Evolutionary conservation across 2,329 filamentous ascomycete species (phyloP).

Genomic region (Penicillium sp.): DNA sequence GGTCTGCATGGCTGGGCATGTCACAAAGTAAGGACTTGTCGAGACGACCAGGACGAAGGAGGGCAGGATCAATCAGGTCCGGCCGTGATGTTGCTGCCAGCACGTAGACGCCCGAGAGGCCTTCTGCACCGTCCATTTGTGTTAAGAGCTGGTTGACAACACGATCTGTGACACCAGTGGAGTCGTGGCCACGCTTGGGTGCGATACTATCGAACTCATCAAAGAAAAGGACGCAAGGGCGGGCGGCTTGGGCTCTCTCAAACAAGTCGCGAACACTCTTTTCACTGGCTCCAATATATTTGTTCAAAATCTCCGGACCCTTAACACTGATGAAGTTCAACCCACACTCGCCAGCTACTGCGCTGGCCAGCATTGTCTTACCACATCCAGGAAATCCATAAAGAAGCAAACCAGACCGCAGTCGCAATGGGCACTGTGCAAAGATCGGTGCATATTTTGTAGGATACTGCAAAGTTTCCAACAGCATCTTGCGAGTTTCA

Average conservation of each 20-base stretch:
- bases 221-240: conserved; percentile 94
- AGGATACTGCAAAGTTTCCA: conserved; percentile 94
- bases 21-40: conserved; percentile 93
- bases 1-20: conserved; percentile 75
- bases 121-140: conserved; percentile 98
- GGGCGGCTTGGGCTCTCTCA: conserved; percentile 81
- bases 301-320: conserved; percentile 96
- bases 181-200: conserved; percentile 94
- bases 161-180: conserved; percentile 95
- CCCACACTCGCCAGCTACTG: conserved; percentile 95
- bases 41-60: conserved; percentile 84
- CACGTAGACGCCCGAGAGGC: conserved; percentile 90
- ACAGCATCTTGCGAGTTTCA: conserved; percentile 81
- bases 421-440: conserved; percentile 87
- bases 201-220: conserved; percentile 98
- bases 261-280: conserved; percentile 96
- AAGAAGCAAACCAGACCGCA: conserved; percentile 86
- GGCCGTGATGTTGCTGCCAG: conserved; percentile 90
- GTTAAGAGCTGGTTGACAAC: conserved; percentile 98
- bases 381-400: conserved; percentile 97
- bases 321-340: conserved; percentile 99
- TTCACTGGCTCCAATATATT: conserved; percentile 97
- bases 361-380: conserved; percentile 91
- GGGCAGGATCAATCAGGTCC: conserved; percentile 90
- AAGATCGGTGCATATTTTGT: conserved; percentile 98